Conservation (phyloP, 2,329 filamentous ascomycete species). For the Colletotrichum limetticola region DNA sequence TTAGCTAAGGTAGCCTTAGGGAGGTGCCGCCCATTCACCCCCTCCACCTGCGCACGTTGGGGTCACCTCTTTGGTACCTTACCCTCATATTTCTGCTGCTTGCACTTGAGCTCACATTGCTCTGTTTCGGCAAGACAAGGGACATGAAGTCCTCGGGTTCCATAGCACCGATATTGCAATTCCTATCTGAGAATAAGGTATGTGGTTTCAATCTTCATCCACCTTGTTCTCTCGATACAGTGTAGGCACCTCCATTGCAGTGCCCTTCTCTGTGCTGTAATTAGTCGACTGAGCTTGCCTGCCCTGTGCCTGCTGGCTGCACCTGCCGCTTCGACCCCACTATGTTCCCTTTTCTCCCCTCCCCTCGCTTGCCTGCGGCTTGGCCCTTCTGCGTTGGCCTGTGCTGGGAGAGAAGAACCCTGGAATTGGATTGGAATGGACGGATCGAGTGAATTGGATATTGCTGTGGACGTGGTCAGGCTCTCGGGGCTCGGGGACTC, state of each 20-base stretch:
- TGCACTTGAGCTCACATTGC: not conserved
- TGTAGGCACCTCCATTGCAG: not conserved
- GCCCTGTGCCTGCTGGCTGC: conserved; percentile 23
- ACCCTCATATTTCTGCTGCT: not conserved
- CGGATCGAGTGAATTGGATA: conserved; percentile 8
- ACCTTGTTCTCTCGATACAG: too few relatives aligned
- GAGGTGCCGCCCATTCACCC: not conserved
- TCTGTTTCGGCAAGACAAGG: not conserved
- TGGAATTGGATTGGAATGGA: not conserved
- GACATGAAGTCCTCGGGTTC: not conserved
- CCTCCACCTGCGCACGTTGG: conserved; percentile 10
- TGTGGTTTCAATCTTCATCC: too few relatives aligned
- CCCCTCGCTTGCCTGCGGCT: not conserved
- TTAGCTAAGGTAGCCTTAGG: not conserved
- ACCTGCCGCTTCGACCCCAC: conserved; percentile 31
- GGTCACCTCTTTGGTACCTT: conserved; percentile 1
- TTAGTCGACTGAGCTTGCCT: not conserved
- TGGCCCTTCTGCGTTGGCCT: not conserved
- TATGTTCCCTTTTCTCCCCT: conserved; percentile 16
- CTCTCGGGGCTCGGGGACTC: conserved; percentile 30
- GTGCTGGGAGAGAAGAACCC: not conserved
- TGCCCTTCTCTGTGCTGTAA: not conserved
- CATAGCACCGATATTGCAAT: too few relatives aligned
- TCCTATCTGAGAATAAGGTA: too few relatives aligned
- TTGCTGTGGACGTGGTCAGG: conserved; percentile 10